A percentile compares a stretch with the other conserved stretches of the same genome.
phyloP scores from a whole-genome alignment of 805 yeast genomes.

The Candida sonorensis region DNA sequence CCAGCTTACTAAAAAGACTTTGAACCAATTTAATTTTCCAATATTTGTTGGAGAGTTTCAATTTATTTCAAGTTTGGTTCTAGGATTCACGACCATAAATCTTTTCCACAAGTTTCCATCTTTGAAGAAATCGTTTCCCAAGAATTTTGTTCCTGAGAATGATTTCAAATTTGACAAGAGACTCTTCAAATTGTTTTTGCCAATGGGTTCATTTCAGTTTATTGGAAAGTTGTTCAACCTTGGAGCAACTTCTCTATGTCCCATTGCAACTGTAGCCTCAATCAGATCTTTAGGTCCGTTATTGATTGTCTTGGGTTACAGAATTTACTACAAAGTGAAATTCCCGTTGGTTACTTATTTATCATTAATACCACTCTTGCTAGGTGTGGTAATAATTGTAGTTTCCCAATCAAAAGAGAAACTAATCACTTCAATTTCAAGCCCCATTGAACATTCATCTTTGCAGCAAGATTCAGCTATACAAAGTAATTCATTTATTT shows the following conservation, averaged over 20 bases:
- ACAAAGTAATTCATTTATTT: too few species aligned
- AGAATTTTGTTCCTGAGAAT: slow-evolving; percentile 45
- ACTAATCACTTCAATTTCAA: slow-evolving; percentile 3
- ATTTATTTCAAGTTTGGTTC: slow-evolving; percentile 41
- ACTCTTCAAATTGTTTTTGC: slow-evolving; percentile 44
- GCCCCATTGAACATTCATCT: slow-evolving; percentile 8
- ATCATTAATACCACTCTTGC: slow-evolving; percentile 43
- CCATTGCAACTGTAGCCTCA: slow-evolving; percentile 65
- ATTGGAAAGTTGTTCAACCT: slow-evolving; percentile 57
- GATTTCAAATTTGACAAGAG: slow-evolving; percentile 25
- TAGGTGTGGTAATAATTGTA: slow-evolving; percentile 48
- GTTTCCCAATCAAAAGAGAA: slow-evolving; percentile 22
- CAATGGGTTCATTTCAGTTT: slow-evolving; percentile 61
- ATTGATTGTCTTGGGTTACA: slow-evolving; percentile 50
- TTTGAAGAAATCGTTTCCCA: slow-evolving; percentile 35
- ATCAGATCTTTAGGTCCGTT: slow-evolving; percentile 64
- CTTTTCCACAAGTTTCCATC: slow-evolving; percentile 6
- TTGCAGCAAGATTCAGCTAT: slow-evolving; percentile 5
- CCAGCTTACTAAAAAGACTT: slow-evolving; percentile 51
- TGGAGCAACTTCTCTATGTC: slow-evolving; percentile 57
- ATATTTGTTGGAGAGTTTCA: slow-evolving; percentile 60
- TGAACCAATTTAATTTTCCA: slow-evolving; percentile 52
- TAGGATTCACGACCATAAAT: slow-evolving; percentile 14
- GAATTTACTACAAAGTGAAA: slow-evolving; percentile 40
- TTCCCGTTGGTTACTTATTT: slow-evolving; percentile 46